Base-by-base conservation (phyloP, 2,329 filamentous ascomycete species). In the Pezicula radicicola region DNA sequence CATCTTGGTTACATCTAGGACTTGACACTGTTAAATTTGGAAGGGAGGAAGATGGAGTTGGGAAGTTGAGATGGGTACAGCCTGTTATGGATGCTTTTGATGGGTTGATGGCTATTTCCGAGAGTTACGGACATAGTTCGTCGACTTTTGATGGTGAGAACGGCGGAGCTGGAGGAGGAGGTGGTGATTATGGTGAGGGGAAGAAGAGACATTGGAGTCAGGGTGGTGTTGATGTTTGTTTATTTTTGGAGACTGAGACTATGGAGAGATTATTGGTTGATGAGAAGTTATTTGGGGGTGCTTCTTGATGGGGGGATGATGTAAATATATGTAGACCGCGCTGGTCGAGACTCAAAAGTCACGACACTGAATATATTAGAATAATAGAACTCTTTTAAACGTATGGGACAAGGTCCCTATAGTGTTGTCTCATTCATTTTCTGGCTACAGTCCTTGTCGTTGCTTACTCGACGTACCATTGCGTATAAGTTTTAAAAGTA, bases 1-100 rank as follows among this genome's bases (percentile, higher is more conserved):
- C 75, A 5, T 72, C 69, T 0, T 79, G 75, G 76, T 65, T 68
- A 21, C 59, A 69, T 28, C 50, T 66, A 13, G 63, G 62, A 18
- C 59, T 69, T 8, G 71, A 73, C 16, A 68, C 75, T 36, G 67
- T 77, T 12, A 68, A 74, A 12, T 77, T 78, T 56, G 55, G 60
- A 30, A 42, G 53, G 8, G 48, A 48, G 2, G 46, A 47, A 18
- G 43, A 58, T 8, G 49, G 54, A 2, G 46, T 48, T 2, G 48
- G 51, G 19, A 43, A 56, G 8, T 60, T 69, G 33, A 55, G 65
- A 3, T 75, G 72, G 54, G 71, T 75, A 13, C 70, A 75, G 35
- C 65, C 65, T 1, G 60, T 72, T 2, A 75, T 77, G 73, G 69
- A 70, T 0, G 61, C 57, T 19, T 58, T 70, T 52, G 74, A 77